Evolutionary conservation across 257 asterid species (phyloP).

Genomic region (Cordia subcordata): DNA sequence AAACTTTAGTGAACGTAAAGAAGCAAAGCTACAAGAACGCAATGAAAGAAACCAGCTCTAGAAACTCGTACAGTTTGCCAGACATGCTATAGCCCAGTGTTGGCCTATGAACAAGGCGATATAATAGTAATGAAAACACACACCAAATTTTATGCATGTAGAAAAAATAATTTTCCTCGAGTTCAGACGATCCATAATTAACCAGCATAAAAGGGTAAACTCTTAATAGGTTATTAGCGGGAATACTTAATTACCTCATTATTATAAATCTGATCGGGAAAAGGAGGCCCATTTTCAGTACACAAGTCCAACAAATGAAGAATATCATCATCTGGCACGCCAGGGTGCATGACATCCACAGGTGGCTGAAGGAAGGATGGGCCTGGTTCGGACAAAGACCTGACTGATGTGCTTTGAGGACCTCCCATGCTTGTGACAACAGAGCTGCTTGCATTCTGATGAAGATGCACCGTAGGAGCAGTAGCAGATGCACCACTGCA

Average conservation of each 20-base stretch:
- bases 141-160: no score
- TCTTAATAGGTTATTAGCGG: not conserved
- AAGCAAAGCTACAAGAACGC: not conserved
- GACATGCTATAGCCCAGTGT: no score
- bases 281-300: conserved; percentile 23
- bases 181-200: not conserved
- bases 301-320: conserved; percentile 29
- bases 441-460: conserved; percentile 21
- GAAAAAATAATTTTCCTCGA: not conserved
- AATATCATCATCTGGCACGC: conserved; percentile 35
- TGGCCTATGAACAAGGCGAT: not conserved
- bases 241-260: conserved; percentile 33
- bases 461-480: conserved; percentile 8
- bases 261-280: conserved; percentile 17
- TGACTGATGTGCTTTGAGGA: conserved; percentile 18
- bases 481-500: conserved; percentile 2
- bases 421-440: conserved; percentile 12
- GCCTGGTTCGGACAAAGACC: conserved; percentile 26
- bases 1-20: no score
- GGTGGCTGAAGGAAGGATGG: conserved; percentile 24
- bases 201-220: not conserved
- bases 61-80: no score
- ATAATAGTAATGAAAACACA: not conserved
- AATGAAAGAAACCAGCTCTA: not conserved
- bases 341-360: conserved; percentile 12